These are phyloP conservation scores for Testicularia cyperi DNA, from an alignment of 1,284 basidiomycete genomes.

Conservation along the genomic window DNA sequence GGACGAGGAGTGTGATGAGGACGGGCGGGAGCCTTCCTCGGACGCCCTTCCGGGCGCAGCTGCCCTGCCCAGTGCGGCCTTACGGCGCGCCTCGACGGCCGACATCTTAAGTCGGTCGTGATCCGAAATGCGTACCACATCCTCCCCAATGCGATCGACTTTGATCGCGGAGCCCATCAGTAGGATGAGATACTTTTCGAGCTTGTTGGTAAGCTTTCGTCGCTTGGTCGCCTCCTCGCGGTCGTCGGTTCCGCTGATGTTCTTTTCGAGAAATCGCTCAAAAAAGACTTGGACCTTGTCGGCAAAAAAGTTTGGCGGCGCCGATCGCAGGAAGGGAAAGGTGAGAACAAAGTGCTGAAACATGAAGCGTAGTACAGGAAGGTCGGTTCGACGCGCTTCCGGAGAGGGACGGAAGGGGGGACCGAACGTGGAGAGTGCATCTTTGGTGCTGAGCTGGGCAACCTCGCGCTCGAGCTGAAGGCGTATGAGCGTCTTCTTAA, in stretches of 20 bases:
- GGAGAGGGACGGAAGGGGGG: conserved; percentile 55
- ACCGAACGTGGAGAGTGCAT: conserved; percentile 55
- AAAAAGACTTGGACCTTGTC: conserved; percentile 59
- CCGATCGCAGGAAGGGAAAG: conserved; percentile 55
- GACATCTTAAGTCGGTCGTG: conserved; percentile 42
- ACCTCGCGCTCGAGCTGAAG: conserved; percentile 71
- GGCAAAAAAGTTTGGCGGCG: conserved; percentile 57
- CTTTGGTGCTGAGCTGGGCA: conserved; percentile 35
- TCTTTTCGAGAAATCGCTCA: conserved; percentile 52
- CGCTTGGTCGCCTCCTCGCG: conserved; percentile 46
- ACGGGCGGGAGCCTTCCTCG: not conserved
- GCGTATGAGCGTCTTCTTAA: conserved; percentile 89
- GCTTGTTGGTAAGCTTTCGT: conserved; percentile 34
- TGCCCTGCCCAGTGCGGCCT: conserved; percentile 31
- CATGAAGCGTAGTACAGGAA: conserved; percentile 56
- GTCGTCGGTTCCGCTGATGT: conserved; percentile 49
- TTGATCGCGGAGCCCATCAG: conserved; percentile 52
- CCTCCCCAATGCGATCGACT: conserved; percentile 42
- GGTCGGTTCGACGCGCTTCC: conserved; percentile 27
- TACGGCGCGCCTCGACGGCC: conserved; percentile 41
- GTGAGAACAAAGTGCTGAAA: conserved; percentile 58
- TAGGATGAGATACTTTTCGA: conserved; percentile 45
- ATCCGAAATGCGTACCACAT: conserved; percentile 53
- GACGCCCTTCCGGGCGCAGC: conserved; percentile 3
- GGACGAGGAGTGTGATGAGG: not conserved